Conservation (phyloP, 2,329 filamentous ascomycete species). For the Beauveria brongniartii region DNA sequence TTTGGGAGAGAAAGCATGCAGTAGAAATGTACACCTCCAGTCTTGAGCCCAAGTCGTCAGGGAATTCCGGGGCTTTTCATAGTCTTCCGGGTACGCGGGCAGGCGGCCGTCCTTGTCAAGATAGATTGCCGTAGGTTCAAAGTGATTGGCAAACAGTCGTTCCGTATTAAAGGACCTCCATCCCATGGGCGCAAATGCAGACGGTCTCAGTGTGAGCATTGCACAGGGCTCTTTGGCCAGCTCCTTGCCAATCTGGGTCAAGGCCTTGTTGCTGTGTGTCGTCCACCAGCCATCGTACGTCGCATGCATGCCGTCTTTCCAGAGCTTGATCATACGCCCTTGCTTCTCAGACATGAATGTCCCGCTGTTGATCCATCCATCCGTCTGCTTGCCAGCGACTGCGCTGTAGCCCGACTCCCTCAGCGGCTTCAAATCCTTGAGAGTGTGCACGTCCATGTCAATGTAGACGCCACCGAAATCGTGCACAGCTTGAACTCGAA, state of each 20-base stretch:
- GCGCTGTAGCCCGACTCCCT: conserved; percentile 12
- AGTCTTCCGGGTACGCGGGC: conserved; percentile 7
- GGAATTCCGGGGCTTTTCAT: background rate
- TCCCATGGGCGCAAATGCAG: conserved; percentile 19
- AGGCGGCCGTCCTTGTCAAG: background rate
- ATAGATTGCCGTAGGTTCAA: conserved; percentile 4
- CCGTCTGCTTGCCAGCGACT: conserved; percentile 14
- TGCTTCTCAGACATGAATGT: conserved; percentile 18
- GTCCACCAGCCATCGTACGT: conserved; percentile 22
- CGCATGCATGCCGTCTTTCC: conserved; percentile 19
- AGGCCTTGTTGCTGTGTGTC: conserved; percentile 20
- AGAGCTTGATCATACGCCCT: conserved; percentile 14
- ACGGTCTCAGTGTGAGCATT: conserved; percentile 18
- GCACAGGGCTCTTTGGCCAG: conserved; percentile 26
- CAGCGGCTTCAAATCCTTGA: conserved; percentile 12
- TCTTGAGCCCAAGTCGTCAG: conserved; percentile 14
- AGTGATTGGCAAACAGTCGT: conserved; percentile 15
- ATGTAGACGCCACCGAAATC: conserved; percentile 18
- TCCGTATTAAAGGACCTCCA: conserved; percentile 13
- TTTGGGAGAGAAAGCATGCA: conserved; percentile 16
- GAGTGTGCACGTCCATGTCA: conserved; percentile 16
- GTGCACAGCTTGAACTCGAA: conserved; percentile 16
- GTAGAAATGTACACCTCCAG: conserved; percentile 16
- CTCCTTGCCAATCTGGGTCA: conserved; percentile 33
- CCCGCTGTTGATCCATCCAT: conserved; percentile 17